Evolutionary conservation across 2,329 filamentous ascomycete genomes (phyloP).

Genomic region (Microcyclospora pomicola): DNA sequence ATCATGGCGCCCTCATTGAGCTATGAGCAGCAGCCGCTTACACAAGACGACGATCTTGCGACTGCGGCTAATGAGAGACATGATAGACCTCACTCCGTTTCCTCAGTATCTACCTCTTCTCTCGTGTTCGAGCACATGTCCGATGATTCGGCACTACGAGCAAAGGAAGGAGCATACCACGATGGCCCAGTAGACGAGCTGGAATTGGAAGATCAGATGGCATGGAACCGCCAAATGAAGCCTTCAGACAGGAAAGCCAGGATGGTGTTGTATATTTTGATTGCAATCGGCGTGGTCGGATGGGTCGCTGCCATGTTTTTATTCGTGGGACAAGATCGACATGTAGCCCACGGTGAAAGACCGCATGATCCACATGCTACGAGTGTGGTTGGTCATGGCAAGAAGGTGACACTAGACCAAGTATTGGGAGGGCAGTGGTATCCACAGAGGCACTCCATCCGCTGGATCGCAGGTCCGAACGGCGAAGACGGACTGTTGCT

Average conservation of each 20-base stretch:
- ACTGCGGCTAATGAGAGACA: constrained; percentile 22
- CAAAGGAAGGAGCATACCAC: constrained; percentile 32
- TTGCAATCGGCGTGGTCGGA: constrained; percentile 46
- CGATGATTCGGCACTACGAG: constrained; percentile 36
- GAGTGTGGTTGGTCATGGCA: constrained; percentile 47
- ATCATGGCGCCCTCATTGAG: constrained; percentile 7
- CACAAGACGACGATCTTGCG: constrained; percentile 19
- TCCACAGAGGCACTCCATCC: constrained; percentile 50
- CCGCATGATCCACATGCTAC: constrained; percentile 59
- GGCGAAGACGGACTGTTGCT: constrained; percentile 77
- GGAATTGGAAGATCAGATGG: constrained; percentile 39
- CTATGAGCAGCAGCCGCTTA: constrained; percentile 34
- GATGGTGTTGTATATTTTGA: constrained; percentile 47
- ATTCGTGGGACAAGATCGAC: constrained; percentile 52
- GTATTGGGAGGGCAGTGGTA: constrained; percentile 53
- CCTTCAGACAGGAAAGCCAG: constrained; percentile 53
- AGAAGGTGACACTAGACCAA: constrained; percentile 59
- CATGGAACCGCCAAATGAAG: constrained; percentile 28
- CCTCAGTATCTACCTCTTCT: constrained; percentile 73
- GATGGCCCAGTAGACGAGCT: constrained; percentile 26
- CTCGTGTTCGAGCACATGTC: constrained; percentile 66
- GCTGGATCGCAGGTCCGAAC: constrained; percentile 61
- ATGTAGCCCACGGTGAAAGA: constrained; percentile 49
- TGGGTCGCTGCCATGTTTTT: constrained; percentile 57
- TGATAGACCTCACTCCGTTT: constrained; percentile 41